A percentile compares a stretch with the other conserved stretches of the same genome.
Conservation (phyloP, 2,329 filamentous ascomycete genomes). For the Trichoderma pleuroti region DNA sequence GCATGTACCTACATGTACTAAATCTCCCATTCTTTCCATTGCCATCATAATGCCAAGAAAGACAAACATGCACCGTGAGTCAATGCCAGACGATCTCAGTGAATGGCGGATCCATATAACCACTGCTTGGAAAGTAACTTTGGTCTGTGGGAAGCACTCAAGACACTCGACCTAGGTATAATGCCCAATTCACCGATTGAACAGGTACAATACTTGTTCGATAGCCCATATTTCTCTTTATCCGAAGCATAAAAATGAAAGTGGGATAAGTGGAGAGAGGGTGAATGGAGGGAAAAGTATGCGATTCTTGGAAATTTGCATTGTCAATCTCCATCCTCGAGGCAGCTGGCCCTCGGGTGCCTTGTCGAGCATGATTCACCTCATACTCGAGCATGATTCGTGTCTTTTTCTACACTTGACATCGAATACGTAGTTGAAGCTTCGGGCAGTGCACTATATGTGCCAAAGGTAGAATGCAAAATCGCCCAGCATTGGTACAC, state of each 20-base stretch:
- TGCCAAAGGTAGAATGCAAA: background rate
- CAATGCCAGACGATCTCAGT: background rate
- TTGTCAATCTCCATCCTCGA: background rate
- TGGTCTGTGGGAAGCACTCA: background rate
- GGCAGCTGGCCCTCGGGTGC: background rate
- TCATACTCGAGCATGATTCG: background rate
- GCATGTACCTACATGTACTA: background rate
- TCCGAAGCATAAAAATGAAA: background rate
- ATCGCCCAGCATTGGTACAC: background rate
- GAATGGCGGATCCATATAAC: background rate
- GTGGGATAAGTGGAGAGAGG: background rate
- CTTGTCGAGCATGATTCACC: background rate
- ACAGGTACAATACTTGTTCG: background rate
- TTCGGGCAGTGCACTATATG: background rate
- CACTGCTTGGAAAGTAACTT: background rate
- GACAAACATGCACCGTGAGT: background rate
- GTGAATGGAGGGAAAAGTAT: background rate
- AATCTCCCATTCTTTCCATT: background rate
- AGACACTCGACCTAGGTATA: background rate
- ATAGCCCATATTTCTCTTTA: background rate
- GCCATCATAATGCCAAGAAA: background rate
- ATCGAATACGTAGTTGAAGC: background rate
- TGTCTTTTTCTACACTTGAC: background rate
- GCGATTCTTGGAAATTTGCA: background rate
- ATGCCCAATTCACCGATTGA: background rate